Evolutionary conservation across 768 basidiomycete genomes (phyloP).

Genomic region (Lactifluus subvellereus): DNA sequence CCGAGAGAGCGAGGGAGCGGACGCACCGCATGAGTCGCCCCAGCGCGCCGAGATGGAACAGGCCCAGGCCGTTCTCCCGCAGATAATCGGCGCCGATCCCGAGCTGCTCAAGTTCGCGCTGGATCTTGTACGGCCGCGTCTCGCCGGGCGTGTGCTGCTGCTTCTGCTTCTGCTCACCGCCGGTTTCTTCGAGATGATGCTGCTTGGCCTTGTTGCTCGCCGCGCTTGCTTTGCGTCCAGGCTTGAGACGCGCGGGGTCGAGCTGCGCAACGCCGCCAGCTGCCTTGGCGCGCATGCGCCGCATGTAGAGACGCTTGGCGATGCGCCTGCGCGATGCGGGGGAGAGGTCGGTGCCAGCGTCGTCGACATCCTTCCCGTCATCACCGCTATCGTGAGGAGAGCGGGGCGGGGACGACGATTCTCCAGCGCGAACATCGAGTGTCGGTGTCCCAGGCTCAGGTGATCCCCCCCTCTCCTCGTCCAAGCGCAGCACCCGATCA

Average conservation of each 20-base stretch:
- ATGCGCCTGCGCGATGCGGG: conserved; percentile 50
- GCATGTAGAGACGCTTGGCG: conserved; percentile 65
- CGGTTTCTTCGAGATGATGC: conserved; percentile 21
- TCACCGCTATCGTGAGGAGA: background rate
- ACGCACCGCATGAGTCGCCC: conserved; percentile 39
- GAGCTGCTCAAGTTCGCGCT: conserved; percentile 36
- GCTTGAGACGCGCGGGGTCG: conserved; percentile 34
- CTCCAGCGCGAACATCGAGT: background rate
- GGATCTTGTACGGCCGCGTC: conserved; percentile 43
- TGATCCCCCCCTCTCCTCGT: conserved; percentile 24
- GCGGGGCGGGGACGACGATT: background rate
- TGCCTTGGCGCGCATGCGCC: conserved; percentile 54
- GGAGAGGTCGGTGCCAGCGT: conserved; percentile 30
- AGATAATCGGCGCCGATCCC: conserved; percentile 45
- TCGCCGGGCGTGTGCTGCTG: conserved; percentile 31
- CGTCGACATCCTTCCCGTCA: background rate
- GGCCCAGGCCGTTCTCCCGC: conserved; percentile 38
- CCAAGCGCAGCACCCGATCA: conserved; percentile 27
- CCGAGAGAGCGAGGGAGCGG: too few species aligned
- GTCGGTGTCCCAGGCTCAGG: background rate
- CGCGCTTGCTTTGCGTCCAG: conserved; percentile 33
- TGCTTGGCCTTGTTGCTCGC: background rate
- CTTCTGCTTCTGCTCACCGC: conserved; percentile 2
- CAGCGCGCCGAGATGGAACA: conserved; percentile 42
- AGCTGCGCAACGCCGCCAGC: conserved; percentile 34